Evolutionary conservation across 352 stramenopile species (phyloP).

Genomic region (Peronosclerospora sorghi): DNA sequence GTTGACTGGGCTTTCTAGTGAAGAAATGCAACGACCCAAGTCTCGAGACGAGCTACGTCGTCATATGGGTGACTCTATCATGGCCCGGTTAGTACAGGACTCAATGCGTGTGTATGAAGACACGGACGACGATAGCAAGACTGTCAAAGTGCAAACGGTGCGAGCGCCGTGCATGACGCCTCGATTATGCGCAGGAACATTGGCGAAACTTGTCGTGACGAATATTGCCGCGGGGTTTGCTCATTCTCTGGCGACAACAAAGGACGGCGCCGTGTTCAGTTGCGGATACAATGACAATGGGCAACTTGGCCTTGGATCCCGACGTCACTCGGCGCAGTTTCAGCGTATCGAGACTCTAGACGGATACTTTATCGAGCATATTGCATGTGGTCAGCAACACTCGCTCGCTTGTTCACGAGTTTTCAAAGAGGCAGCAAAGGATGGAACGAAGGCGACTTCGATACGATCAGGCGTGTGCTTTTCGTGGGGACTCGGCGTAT

Average conservation of each 20-base stretch:
- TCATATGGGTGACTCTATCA: no score
- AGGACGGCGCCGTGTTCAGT: constrained; percentile 40
- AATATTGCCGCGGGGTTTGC: constrained; percentile 62
- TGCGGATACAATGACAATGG: constrained; percentile 82
- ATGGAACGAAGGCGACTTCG: no score
- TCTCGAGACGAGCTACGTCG: constrained; percentile 10
- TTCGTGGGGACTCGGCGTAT: constrained; percentile 64
- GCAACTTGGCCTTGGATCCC: constrained; percentile 52
- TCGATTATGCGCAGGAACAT: constrained; percentile 12
- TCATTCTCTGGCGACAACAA: constrained; percentile 56
- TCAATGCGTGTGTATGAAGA: constrained; percentile 61
- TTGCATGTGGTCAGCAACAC: constrained; percentile 71
- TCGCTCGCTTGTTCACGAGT: constrained; percentile 46
- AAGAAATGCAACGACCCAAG: constrained; percentile 15
- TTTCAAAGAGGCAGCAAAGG: neutral
- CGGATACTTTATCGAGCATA: constrained; percentile 38
- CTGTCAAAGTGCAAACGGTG: constrained; percentile 42
- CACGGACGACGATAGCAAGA: constrained; percentile 15
- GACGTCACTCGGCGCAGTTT: constrained; percentile 59
- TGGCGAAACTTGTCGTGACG: constrained; percentile 31
- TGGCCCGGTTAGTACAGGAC: no score
- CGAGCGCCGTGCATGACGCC: constrained; percentile 41
- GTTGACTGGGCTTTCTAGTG: constrained; percentile 34
- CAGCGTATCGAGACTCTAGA: constrained; percentile 35
- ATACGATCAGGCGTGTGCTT: constrained; percentile 44